Conservation (phyloP, 305 asterid genomes). For the Ajuga reptans region DNA sequence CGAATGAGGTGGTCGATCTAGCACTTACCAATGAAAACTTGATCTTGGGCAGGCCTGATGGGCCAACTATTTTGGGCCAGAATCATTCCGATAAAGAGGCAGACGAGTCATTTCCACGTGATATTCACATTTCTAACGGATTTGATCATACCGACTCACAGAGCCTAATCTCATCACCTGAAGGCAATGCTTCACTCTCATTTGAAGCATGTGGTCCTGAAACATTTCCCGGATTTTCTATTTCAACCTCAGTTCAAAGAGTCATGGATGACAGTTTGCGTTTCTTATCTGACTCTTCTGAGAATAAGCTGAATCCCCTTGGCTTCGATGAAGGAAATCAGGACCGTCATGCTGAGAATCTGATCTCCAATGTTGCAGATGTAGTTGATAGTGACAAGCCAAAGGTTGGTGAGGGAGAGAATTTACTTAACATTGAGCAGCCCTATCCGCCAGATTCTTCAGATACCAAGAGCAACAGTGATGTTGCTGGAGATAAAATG, state of each 20-base stretch:
- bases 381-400: conserved; percentile 27
- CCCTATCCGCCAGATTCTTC: conserved; percentile 28
- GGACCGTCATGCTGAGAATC: conserved; percentile 30
- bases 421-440: conserved; percentile 26
- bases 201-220: conserved; percentile 43
- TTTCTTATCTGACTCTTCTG: conserved; percentile 34
- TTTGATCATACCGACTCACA: conserved; percentile 30
- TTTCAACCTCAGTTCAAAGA: conserved; percentile 55
- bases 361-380: conserved; percentile 28
- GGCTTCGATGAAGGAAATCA: conserved; percentile 27
- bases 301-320: conserved; percentile 24
- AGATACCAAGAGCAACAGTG: conserved; percentile 29
- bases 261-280: conserved; percentile 70
- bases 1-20: conserved; percentile 36
- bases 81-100: conserved; percentile 30
- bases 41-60: conserved; percentile 21
- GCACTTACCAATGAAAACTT: conserved; percentile 28
- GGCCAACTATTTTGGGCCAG: conserved; percentile 24
- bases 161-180: conserved; percentile 21
- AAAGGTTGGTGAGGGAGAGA: conserved; percentile 31
- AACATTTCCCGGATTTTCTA: conserved; percentile 54
- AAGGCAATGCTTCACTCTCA: conserved; percentile 38
- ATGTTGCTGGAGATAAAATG: conserved; percentile 39
- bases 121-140: conserved; percentile 51
- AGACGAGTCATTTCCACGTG: conserved; percentile 26